Evolutionary conservation across 140 eudicot genomes (phyloP), one percentile per base, ranked within the genome.

Genomic region (Flaveria floridana): DNA sequence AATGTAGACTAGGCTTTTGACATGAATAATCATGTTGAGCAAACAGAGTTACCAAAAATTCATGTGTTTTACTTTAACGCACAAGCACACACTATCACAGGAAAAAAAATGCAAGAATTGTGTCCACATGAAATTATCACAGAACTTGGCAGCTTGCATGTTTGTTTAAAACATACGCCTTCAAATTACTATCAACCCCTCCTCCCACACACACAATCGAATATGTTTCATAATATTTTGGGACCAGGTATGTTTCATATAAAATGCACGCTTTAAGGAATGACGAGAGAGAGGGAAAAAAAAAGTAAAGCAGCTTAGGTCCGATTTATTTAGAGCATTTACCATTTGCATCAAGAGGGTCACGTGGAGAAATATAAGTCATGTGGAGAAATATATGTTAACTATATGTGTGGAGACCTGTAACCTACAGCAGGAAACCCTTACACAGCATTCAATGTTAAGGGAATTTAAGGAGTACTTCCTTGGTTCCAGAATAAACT

Each of bases 301-400:
- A 14, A 61, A 28, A 25, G 28, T 26, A 76, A 76, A 55, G 66
- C 66, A 65, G 14, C 44, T 75, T 65, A 73, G 44, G 56, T 63
- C 14, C 42, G 8, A 34, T 3, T 25, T 15, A 46, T 62, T 62
- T 74, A n/a, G 41, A 12, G 59, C 72, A 75, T 26, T 64, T 50
- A 65, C 65, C 13, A 50, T 51, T 21, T 39, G 19, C 62, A 63
- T 63, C 20, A 74, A 44, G 50, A 44, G 50, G 50, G 50, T 42
- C 48, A 42, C n/a, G 52, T 74, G 52, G 25, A 61, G 44, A 26
- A 3, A 30, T 30, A 26, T 13, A 57, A 23, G 50, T 42, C 48
- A 42, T 25, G 52, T 74, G 52, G 25, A 61, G 26, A 26, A 3
- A 30, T 30, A 26, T 19, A 57, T 39, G 53, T n/a, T 61, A 48